Evolutionary conservation across 1,284 basidiomycete species (phyloP), one percentile per base, ranked within the genome.

Genomic region (Fomitiporia mediterranea): DNA sequence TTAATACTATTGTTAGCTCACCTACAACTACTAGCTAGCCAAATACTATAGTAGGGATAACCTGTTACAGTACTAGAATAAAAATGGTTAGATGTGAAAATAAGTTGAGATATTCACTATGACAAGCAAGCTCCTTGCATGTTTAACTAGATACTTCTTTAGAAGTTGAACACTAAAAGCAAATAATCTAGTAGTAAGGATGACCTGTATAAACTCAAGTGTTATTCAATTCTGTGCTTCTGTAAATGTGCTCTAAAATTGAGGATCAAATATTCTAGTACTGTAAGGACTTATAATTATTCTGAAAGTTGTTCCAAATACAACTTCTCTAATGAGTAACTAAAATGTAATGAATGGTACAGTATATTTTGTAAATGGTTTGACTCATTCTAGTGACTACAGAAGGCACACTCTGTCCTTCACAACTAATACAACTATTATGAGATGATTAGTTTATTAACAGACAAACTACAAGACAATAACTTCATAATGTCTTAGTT

Each of bases 261-360:
- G 76, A 0, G 95, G 94, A 64, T 94, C 75, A 68, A 98, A 91
- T 13, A 92, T 74, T 44, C 81, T 79, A n/a, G n/a, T n/a, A n/a
- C n/a, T n/a, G n/a, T n/a, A n/a, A n/a, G n/a, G n/a, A n/a, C n/a
- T n/a, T n/a, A n/a, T n/a, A n/a, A n/a, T n/a, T n/a, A 91, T 78
- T 0, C 90, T 87, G 50, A 89, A 91, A 0, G 80, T 76, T 0
- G 93, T 94, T 2, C 94, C 93, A 39, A 97, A 83, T 34, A 94
- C 86, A 23, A 95, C 94, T 75, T 98, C 95, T 64, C 94, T 95
- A 63, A 97, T 84, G 68, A 89, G 96, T 2, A 96, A 68, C 76
- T 87, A 2, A 25, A 44, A 25, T 39, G 7, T 23, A 13, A 40
- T 38, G 11, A 13, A 47, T 15, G 9, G 40, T 21, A 38, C 6